phyloP scores from a whole-genome alignment of 805 yeast genomes.

The Metschnikowia vanudenii region DNA sequence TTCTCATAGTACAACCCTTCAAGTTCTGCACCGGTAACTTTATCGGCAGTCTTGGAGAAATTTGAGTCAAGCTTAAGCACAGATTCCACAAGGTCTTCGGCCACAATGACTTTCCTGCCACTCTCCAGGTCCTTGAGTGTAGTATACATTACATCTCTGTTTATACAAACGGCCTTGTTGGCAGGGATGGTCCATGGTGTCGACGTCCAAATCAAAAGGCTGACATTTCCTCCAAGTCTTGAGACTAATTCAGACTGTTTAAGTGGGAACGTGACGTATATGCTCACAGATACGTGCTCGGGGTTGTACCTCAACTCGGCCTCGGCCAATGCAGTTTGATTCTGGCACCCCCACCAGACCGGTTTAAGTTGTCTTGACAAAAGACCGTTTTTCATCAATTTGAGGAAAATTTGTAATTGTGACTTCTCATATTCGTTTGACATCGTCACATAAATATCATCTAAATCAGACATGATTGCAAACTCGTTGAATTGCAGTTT shows the following conservation, averaged over 20 bases:
- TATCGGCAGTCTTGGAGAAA: constrained; percentile 4
- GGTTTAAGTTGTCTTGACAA: constrained; percentile 88
- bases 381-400: constrained; percentile 61
- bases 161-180: constrained; percentile 77
- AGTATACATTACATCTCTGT: constrained; percentile 58
- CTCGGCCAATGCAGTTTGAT: constrained; percentile 92
- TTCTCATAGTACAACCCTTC: constrained; percentile 48
- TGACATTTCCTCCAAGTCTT: constrained; percentile 17
- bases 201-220: constrained; percentile 86
- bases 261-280: constrained; percentile 63
- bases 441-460: constrained; percentile 70
- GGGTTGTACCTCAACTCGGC: constrained; percentile 89
- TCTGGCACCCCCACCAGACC: constrained; percentile 96
- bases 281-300: constrained; percentile 65
- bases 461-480: constrained; percentile 85
- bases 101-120: constrained; percentile 55
- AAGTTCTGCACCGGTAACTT: constrained; percentile 26
- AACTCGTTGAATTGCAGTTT: constrained; percentile 59
- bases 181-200: constrained; percentile 98
- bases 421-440: constrained; percentile 65
- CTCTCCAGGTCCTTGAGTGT: constrained; percentile 29
- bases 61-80: constrained; percentile 32
- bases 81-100: constrained; percentile 44
- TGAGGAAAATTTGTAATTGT: constrained; percentile 69
- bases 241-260: constrained; percentile 21